These are phyloP conservation scores for Hyphopichia khmerensis DNA, from an alignment of 1,139 yeast genomes.

Conservation along the genomic window DNA sequence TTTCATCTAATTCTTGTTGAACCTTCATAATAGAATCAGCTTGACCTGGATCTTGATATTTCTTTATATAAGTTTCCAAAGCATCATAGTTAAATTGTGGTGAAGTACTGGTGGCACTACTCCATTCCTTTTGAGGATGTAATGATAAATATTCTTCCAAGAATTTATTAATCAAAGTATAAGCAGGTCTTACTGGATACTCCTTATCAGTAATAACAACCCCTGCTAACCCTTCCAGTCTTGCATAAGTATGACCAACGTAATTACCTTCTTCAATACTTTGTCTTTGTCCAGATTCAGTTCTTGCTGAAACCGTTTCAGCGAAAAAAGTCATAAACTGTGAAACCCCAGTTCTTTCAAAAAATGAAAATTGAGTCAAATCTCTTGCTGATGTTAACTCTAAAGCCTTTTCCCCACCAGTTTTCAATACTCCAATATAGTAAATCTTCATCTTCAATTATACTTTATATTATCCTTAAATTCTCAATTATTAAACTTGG, in stretches of 20 bases:
- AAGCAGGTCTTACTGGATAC: conserved; percentile 97
- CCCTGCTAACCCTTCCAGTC: conserved; percentile 92
- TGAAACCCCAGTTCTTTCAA: conserved; percentile 72
- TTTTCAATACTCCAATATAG: conserved; percentile 83
- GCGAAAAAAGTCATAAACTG: conserved; percentile 96
- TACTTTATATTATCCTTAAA: no score
- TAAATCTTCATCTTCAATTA: conserved; percentile 86
- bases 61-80: conserved; percentile 67
- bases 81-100: conserved; percentile 53
- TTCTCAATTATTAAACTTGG: no score
- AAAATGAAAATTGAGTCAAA: conserved; percentile 80
- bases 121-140: conserved; percentile 79
- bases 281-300: conserved; percentile 88
- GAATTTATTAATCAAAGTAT: conserved; percentile 84
- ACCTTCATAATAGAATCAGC: conserved; percentile 97
- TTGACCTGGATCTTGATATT: conserved; percentile 95
- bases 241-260: conserved; percentile 87
- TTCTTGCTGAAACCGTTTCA: conserved; percentile 86
- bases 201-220: conserved; percentile 92
- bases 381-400: conserved; percentile 84
- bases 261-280: conserved; percentile 90
- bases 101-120: conserved; percentile 49
- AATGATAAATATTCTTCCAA: conserved; percentile 86
- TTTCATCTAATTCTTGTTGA: conserved; percentile 96
- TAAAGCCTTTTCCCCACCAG: conserved; percentile 57